phyloP scores from a whole-genome alignment of 2,329 filamentous ascomycete species.

The Dothidotthia symphoricarpi region DNA sequence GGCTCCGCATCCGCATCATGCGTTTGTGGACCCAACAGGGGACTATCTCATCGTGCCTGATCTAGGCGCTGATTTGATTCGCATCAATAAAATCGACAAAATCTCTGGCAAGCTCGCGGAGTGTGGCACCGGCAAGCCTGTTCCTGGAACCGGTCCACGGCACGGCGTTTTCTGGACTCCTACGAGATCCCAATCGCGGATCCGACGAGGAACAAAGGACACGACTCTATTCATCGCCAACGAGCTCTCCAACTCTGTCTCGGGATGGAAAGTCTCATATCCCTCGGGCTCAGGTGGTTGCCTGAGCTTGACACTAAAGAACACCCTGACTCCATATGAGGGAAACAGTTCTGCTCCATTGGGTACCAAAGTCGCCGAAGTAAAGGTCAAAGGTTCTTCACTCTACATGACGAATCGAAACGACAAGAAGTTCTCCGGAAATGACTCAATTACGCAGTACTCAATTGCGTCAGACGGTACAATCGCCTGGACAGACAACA shows the following conservation, averaged over 20 bases:
- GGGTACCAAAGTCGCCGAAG: conserved; percentile 35
- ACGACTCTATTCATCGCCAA: conserved; percentile 36
- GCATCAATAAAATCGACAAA: conserved; percentile 53
- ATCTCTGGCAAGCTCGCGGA: conserved; percentile 48
- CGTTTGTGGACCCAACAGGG: conserved; percentile 51
- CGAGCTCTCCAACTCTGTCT: conserved; percentile 35
- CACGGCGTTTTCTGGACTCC: conserved; percentile 55
- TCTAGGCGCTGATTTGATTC: conserved; percentile 56
- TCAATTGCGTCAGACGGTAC: conserved; percentile 29
- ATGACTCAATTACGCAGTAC: conserved; percentile 38
- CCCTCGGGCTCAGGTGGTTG: conserved; percentile 27
- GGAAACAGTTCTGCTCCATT: conserved; percentile 26
- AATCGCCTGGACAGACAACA: conserved; percentile 29
- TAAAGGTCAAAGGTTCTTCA: conserved; percentile 35
- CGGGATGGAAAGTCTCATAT: conserved; percentile 32
- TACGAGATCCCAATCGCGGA: conserved; percentile 11
- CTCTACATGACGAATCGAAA: conserved; percentile 39
- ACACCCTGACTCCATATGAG: conserved; percentile 36
- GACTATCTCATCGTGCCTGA: conserved; percentile 54
- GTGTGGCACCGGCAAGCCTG: conserved; percentile 45
- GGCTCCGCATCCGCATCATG: conserved; percentile 56
- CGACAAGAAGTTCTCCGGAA: conserved; percentile 36
- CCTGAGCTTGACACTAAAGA: conserved; percentile 29
- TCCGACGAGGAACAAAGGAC: conserved; percentile 16
- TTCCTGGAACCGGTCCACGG: conserved; percentile 53